Evolutionary conservation across 805 yeast species (phyloP).

Genomic region (Allodekkera sacchari): DNA sequence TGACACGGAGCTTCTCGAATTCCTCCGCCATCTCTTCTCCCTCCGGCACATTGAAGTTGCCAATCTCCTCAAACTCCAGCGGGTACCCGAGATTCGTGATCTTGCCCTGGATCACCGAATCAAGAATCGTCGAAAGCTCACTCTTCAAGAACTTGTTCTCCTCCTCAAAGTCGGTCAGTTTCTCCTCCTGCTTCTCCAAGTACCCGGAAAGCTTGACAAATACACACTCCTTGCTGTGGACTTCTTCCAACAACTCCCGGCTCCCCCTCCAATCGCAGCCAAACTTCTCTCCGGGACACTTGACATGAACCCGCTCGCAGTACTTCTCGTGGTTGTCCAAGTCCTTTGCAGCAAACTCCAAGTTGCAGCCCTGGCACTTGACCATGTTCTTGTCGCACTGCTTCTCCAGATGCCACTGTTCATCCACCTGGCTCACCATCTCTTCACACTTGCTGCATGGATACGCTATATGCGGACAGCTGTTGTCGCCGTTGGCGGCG

Average conservation of each 20-base stretch:
- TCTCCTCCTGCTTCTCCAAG: constrained; percentile 19
- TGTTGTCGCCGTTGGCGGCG: constrained; percentile 1
- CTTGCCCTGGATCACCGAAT: constrained; percentile 40
- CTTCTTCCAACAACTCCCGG: constrained; percentile 18
- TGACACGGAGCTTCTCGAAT: constrained; percentile 34
- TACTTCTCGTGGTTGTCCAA: constrained; percentile 32
- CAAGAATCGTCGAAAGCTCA: constrained; percentile 37
- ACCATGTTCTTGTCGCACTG: constrained; percentile 33
- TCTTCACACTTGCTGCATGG: constrained; percentile 31
- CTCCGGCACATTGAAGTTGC: constrained; percentile 3
- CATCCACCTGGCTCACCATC: constrained; percentile 21
- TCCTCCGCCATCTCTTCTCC: constrained; percentile 24
- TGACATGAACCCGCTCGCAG: constrained; percentile 32
- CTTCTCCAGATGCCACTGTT: constrained; percentile 27
- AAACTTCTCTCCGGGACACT: constrained; percentile 38
- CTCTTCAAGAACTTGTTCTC: constrained; percentile 34
- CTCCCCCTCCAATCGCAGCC: constrained; percentile 44
- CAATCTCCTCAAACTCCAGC: constrained; percentile 38
- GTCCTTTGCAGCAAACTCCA: constrained; percentile 31
- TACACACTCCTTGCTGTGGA: constrained; percentile 23
- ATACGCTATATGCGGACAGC: constrained; percentile 32
- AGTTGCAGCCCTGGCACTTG: constrained; percentile 32
- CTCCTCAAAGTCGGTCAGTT: constrained; percentile 20
- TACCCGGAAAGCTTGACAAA: constrained; percentile 20
- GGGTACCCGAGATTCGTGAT: constrained; percentile 42